phyloP scores from a whole-genome alignment of 441 rosid genomes.

The Eutrema salsugineum region DNA sequence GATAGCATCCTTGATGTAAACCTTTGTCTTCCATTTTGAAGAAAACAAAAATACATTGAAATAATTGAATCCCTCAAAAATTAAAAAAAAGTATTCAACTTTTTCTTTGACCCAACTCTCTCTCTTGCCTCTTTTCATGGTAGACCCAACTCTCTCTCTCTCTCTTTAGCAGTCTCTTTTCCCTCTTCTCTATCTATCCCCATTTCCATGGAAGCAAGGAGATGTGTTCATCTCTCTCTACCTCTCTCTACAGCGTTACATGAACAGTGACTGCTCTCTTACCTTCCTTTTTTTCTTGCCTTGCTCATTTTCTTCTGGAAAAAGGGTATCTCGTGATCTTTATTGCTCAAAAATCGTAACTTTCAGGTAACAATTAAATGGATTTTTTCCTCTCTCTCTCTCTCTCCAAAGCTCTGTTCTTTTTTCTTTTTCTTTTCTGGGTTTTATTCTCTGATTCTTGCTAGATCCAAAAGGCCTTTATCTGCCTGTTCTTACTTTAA shows the following conservation, averaged over 20 bases:
- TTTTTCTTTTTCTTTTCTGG: slow-evolving; percentile 22
- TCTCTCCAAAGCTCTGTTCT: slow-evolving; percentile 35
- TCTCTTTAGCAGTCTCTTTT: slow-evolving; percentile 5
- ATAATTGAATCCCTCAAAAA: slow-evolving; percentile 26
- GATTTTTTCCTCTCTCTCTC: neutral
- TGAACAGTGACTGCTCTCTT: slow-evolving; percentile 31
- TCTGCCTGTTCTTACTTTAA: slow-evolving; percentile 26
- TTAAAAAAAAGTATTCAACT: slow-evolving; percentile 15
- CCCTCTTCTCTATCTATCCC: slow-evolving; percentile 23
- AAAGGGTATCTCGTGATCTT: slow-evolving; percentile 20
- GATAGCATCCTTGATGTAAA: slow-evolving; percentile 32
- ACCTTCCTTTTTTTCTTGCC: neutral
- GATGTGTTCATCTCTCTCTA: slow-evolving; percentile 28
- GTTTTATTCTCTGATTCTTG: slow-evolving; percentile 39
- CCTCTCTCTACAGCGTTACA: slow-evolving; percentile 33
- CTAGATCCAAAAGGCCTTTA: slow-evolving; percentile 35
- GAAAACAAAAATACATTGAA: slow-evolving; percentile 29
- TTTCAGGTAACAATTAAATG: slow-evolving; percentile 21
- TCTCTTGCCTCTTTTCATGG: slow-evolving; percentile 33
- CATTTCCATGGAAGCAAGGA: slow-evolving; percentile 34
- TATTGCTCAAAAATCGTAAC: slow-evolving; percentile 1
- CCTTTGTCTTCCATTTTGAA: slow-evolving; percentile 24
- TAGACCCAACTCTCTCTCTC: slow-evolving; percentile 37
- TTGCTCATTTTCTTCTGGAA: neutral
- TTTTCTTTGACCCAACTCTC: slow-evolving; percentile 46